Base-by-base conservation (phyloP, 2,329 filamentous ascomycete species). In the Ophiocordyceps camponoti-saundersi region DNA sequence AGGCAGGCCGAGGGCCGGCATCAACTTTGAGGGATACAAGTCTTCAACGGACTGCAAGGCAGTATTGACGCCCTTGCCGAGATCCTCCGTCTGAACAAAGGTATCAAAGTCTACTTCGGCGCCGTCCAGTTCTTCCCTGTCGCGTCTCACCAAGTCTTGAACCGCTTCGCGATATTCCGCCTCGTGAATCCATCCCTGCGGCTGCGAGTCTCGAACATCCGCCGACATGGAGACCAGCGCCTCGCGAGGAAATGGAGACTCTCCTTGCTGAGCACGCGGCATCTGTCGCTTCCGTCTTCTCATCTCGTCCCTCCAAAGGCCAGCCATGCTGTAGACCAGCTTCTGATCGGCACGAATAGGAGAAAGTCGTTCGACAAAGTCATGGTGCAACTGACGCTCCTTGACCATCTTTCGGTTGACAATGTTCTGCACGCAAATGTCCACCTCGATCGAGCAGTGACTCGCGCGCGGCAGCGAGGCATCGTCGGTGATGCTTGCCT, bases 151-250 rank as follows among this genome's bases (percentile, higher is more conserved):
- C 22, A 93, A 68, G 23, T 73, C 65, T 29, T 68, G 62, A 2
- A 94, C 67, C 53, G 83, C 72, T 42, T 79, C 68, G 30, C 77
- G 70, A 57, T 82, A 90, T 57, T 95, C 89, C 44, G 86, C 80
- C 59, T 96, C 90, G 53, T 95, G 89, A 47, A 95, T 82, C 90
- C 92, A 98, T 0, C 79, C 81, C n/a, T 79, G 77, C n/a, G 77
- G 71, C 39, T 80, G 74, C 2, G 78, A 77, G 49, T 85, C 73
- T 46, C 88, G 75, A 30, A 79, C 70, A 61, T 92, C 84, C 6
- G 87, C 87, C 39, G 88, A 94, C 80, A 96, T 93, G 2, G 87
- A 86, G 3, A 93, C 75, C 48, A 96, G 65, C 5, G 79, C 87
- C 53, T 95, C 89, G 0, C 79, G 70, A 2, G 84, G 79, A 52